Conservation (phyloP, 257 asterid genomes). For the Fraxinus quadrangulata region DNA sequence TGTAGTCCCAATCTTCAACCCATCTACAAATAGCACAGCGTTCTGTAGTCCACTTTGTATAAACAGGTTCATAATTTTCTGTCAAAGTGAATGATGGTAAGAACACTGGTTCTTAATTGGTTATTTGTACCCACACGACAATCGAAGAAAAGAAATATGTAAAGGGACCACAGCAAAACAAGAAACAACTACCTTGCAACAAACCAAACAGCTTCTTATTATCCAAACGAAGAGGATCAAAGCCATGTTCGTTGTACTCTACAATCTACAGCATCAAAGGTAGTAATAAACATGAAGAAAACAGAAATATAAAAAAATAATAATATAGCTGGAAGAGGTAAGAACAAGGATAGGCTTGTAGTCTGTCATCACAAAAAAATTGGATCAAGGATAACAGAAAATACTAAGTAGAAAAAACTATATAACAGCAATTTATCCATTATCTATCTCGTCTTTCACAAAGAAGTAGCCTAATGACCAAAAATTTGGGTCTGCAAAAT, state of each 20-base stretch:
- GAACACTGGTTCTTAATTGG: constrained; percentile 8
- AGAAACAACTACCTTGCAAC: constrained; percentile 56
- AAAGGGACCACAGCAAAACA: constrained; percentile 20
- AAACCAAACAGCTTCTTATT: constrained; percentile 63
- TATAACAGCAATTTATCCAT: not conserved
- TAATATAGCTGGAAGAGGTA: not conserved
- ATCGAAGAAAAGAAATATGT: constrained; percentile 9
- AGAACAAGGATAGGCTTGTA: not conserved
- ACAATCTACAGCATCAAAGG: constrained; percentile 60
- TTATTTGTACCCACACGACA: constrained; percentile 17
- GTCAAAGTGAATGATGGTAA: constrained; percentile 33
- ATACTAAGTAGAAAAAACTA: not conserved
- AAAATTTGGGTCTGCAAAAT: not conserved
- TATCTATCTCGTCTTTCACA: too few relatives aligned
- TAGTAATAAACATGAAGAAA: constrained; percentile 25
- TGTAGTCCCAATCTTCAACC: constrained; percentile 99
- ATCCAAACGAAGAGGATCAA: constrained; percentile 53
- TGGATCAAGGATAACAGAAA: not conserved
- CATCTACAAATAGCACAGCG: constrained; percentile 97
- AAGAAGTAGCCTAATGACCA: too few relatives aligned
- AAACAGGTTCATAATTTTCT: constrained; percentile 76
- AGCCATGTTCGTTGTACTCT: constrained; percentile 45
- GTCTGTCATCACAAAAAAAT: not conserved
- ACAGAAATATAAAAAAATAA: not conserved
- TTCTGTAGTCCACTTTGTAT: constrained; percentile 90